These are phyloP conservation scores for Coleophoma crateriformis DNA, from an alignment of 2,329 filamentous ascomycete genomes.

Conservation along the genomic window DNA sequence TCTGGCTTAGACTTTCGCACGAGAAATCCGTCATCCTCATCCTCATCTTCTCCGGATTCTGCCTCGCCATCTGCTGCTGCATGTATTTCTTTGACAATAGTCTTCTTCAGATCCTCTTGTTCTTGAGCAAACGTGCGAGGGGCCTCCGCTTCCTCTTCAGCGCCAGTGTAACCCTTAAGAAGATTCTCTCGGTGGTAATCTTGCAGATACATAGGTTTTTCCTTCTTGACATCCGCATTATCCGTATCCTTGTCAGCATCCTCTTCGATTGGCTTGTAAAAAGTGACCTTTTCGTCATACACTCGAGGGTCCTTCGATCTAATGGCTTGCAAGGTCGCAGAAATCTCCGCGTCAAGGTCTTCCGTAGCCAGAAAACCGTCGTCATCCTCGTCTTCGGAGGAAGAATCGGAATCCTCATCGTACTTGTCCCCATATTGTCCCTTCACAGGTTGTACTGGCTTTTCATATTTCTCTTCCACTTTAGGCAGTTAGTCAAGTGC, in stretches of 20 bases:
- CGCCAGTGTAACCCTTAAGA: constrained; percentile 63
- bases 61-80: constrained; percentile 44
- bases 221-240: constrained; percentile 48
- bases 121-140: constrained; percentile 76
- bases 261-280: constrained; percentile 65
- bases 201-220: constrained; percentile 78
- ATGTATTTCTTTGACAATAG: constrained; percentile 77
- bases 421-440: constrained; percentile 35
- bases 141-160: constrained; percentile 51
- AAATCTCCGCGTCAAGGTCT: constrained; percentile 80
- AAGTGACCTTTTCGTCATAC: constrained; percentile 74
- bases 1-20: constrained; percentile 57
- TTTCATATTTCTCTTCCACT: constrained; percentile 84
- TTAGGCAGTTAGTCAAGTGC: constrained; percentile 16
- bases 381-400: constrained; percentile 78
- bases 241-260: constrained; percentile 29
- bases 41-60: constrained; percentile 46
- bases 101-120: constrained; percentile 75
- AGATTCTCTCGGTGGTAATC: constrained; percentile 93
- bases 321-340: constrained; percentile 81
- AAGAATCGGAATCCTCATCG: constrained; percentile 58
- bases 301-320: constrained; percentile 85
- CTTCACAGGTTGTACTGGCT: constrained; percentile 33
- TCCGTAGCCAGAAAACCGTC: constrained; percentile 82
- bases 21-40: constrained; percentile 59